A percentile compares a stretch with the other conserved stretches of the same genome.
phyloP scores from a whole-genome alignment of 75 land plant species.

The Azolla pinnata region DNA sequence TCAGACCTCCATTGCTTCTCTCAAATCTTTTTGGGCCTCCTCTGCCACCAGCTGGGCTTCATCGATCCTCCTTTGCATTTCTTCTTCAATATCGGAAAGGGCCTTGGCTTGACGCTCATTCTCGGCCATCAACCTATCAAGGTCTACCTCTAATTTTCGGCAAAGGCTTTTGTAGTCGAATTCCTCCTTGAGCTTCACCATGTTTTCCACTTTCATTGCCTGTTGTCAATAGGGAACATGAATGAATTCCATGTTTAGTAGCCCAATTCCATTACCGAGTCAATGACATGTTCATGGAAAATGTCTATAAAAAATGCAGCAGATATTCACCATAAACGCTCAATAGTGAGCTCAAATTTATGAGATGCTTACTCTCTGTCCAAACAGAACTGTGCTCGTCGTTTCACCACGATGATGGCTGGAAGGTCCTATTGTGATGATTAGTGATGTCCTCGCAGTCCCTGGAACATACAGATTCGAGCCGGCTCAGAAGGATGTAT shows the following conservation, averaged over 20 bases:
- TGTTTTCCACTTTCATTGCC: conserved; percentile 42
- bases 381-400: conserved; percentile 31
- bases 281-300: background rate
- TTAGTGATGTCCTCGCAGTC: conserved; percentile 30
- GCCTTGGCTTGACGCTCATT: conserved; percentile 33
- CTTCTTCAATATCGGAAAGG: conserved; percentile 24
- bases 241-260: too few species aligned
- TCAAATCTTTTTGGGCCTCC: conserved; percentile 28
- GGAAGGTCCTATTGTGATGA: conserved; percentile 34
- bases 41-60: conserved; percentile 22
- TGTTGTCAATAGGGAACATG: background rate
- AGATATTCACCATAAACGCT: background rate
- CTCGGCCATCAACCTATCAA: conserved; percentile 32
- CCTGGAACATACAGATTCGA: conserved; percentile 9
- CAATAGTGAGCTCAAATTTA: background rate
- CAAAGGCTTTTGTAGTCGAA: conserved; percentile 38
- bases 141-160: conserved; percentile 29
- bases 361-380: conserved; percentile 19
- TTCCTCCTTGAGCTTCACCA: conserved; percentile 39
- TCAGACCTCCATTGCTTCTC: conserved; percentile 23
- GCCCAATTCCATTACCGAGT: too few species aligned
- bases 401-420: conserved; percentile 33
- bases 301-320: background rate
- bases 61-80: conserved; percentile 17
- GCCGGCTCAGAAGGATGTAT: background rate